Base-by-base conservation (phyloP, 23 red algal species). In the Gracilaria domingensis region DNA sequence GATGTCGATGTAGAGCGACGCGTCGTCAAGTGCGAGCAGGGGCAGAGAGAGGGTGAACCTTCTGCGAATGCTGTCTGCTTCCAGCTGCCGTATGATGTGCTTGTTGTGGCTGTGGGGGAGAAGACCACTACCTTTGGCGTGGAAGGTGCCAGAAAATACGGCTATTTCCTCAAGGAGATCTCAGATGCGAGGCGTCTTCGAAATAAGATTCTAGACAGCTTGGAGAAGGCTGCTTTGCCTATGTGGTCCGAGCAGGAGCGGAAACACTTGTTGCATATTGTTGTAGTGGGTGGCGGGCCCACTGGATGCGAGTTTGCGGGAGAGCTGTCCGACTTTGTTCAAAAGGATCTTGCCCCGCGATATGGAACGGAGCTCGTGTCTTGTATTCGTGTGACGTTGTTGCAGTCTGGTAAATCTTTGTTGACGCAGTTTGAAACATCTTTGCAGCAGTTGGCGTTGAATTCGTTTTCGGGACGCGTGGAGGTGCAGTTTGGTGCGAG, bases 251-350 rank as follows among this genome's bases (percentile, higher is more conserved):
- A 93, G 30, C 90, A 94, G 40, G 83, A 98, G 76, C 82, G 92
- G 29, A 45, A 17, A 42, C 57, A 91, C 17, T 48, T 98, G 47
- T 55, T 98, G 49, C 78, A 76, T 26, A 94, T 96, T 39, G 97
- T 98, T 21, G 97, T 98, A 6, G 89, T 98, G 9, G 97, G 97
- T 8, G 93, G 83, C 4, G 95, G 95, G 2, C 90, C 95, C 23
- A 98, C 95, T 5, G 90, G 96, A 3, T 91, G 89, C 62, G 96
- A 98, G 72, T 98, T 98, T 95, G 96, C 96, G 17, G 96, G 86
- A 14, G 96, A 98, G 66, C 81, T 98, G 21, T 88, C 90, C 8
- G 96, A 98, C 80, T 95, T 98, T 85, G 89, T 98, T 17, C 74
- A 83, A 42, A 91, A 98, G 16, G 96, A 95, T 81, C 67, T 91